A percentile compares a stretch with the other conserved stretches of the same genome.
Conservation (phyloP, 805 yeast genomes). For the Helenozyma baotianmanensis region DNA sequence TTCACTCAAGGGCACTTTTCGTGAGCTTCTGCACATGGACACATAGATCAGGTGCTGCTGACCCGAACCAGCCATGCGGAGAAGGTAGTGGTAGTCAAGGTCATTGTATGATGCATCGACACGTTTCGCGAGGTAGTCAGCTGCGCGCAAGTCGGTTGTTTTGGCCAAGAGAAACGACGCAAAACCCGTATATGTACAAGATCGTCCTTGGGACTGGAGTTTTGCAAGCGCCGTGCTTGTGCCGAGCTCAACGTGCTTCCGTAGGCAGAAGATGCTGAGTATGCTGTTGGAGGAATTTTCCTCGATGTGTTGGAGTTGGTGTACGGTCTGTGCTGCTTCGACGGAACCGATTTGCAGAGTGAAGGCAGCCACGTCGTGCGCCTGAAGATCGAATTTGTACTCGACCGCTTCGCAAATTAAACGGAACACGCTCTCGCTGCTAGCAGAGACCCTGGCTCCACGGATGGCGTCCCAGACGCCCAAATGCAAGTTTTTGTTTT, state of each 20-base stretch:
- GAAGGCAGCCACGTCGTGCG: constrained; percentile 4
- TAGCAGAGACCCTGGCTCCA: constrained; percentile 13
- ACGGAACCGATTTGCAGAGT: neutral
- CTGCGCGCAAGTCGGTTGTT: neutral
- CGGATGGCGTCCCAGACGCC: constrained; percentile 25
- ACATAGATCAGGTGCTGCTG: constrained; percentile 1
- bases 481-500: constrained; percentile 17
- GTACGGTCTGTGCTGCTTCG: too few species aligned
- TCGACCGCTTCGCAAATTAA: constrained; percentile 19
- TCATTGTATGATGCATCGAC: constrained; percentile 4
- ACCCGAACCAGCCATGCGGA: neutral
- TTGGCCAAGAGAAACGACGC: constrained; percentile 1
- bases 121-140: constrained; percentile 1
- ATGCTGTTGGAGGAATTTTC: too few species aligned
- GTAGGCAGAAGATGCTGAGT: too few species aligned
- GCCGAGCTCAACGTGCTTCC: too few species aligned
- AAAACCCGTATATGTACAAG: constrained; percentile 3
- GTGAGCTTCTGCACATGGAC: constrained; percentile 2
- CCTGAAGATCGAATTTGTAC: constrained; percentile 9
- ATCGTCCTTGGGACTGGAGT: neutral
- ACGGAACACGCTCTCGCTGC: constrained; percentile 11
- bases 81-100: constrained; percentile 4
- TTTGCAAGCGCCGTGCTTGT: too few species aligned
- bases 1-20: constrained; percentile 4
- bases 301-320: too few species aligned